A percentile compares a stretch with the other conserved stretches of the same genome.
Evolutionary conservation across 148 eudicot species (phyloP).

Genomic region (Hydrangea macrophylla): DNA sequence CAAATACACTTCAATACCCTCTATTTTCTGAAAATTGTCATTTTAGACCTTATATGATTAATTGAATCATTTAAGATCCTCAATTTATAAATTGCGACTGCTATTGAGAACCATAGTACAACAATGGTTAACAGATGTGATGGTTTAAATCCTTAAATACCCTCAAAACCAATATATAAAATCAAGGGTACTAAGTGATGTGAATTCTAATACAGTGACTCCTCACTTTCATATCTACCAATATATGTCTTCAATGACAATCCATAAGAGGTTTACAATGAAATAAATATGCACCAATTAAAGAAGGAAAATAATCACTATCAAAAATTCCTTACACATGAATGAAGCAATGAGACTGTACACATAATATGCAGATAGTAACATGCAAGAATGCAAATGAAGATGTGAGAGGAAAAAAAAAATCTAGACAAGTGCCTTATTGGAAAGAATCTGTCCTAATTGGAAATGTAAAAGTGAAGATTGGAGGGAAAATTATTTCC

Average conservation of each 20-base stretch:
- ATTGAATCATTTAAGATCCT: too few relatives aligned
- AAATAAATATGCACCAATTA: not conserved
- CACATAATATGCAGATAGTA: conserved; percentile 39
- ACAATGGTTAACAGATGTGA: too few relatives aligned
- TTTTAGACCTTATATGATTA: too few relatives aligned
- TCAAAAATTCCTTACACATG: conserved; percentile 54
- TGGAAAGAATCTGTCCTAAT: conserved; percentile 40
- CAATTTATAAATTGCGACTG: too few relatives aligned
- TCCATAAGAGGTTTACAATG: conserved; percentile 5
- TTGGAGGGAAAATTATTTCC: too few relatives aligned
- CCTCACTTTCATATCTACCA: not conserved
- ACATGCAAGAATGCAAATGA: conserved; percentile 39
- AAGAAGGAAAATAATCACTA: conserved; percentile 13
- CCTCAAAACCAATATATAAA: too few relatives aligned
- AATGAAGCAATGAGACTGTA: conserved; percentile 60
- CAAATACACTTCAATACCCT: too few relatives aligned
- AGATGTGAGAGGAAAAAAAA: conserved; percentile 24
- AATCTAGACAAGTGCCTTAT: conserved; percentile 20
- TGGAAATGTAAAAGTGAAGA: conserved; percentile 16
- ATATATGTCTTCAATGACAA: not conserved
- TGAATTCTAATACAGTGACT: conserved; percentile 4
- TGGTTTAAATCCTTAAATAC: too few relatives aligned
- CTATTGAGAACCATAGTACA: too few relatives aligned
- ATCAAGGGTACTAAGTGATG: too few relatives aligned
- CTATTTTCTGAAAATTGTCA: too few relatives aligned